Evolutionary conservation across 2,329 filamentous ascomycete species (phyloP).

Genomic region (Orbilia blumenaviensis): DNA sequence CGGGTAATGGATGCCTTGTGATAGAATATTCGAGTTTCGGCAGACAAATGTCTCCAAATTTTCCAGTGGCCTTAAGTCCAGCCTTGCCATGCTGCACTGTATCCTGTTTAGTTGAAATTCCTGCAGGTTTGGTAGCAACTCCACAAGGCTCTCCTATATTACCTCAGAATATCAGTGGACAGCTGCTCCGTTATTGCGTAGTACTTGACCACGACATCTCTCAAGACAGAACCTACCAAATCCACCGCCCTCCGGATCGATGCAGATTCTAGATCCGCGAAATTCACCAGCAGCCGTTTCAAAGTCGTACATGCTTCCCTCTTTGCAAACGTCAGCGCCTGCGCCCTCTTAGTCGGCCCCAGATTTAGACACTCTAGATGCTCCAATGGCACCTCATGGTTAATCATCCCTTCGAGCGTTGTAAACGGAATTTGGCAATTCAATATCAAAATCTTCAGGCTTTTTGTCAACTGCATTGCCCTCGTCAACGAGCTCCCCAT

Average conservation of each 20-base stretch:
- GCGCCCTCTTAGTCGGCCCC: conserved; percentile 1
- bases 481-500: conserved; percentile 42
- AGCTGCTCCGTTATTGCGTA: neutral
- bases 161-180: neutral
- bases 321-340: conserved; percentile 7
- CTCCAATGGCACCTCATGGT: conserved; percentile 20
- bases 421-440: conserved; percentile 50
- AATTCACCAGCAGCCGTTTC: conserved; percentile 35
- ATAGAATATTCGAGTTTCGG: neutral
- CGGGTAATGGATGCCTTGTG: conserved; percentile 6
- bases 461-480: conserved; percentile 43
- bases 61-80: conserved; percentile 22
- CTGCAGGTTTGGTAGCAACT: conserved; percentile 12
- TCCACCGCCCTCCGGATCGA: neutral
- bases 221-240: conserved; percentile 9
- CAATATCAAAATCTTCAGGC: conserved; percentile 53
- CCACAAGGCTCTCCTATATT: conserved; percentile 12
- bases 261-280: neutral
- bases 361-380: conserved; percentile 31
- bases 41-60: conserved; percentile 33
- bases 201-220: neutral
- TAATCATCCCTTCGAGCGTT: conserved; percentile 50
- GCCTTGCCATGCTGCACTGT: neutral
- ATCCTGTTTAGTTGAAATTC: conserved; percentile 39
- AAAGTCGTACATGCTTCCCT: conserved; percentile 26